Percentiles rank a stretch among this genome's conserved stretches.
Conservation (phyloP, 345 rosid species). For the Mallotus nudiflorus region DNA sequence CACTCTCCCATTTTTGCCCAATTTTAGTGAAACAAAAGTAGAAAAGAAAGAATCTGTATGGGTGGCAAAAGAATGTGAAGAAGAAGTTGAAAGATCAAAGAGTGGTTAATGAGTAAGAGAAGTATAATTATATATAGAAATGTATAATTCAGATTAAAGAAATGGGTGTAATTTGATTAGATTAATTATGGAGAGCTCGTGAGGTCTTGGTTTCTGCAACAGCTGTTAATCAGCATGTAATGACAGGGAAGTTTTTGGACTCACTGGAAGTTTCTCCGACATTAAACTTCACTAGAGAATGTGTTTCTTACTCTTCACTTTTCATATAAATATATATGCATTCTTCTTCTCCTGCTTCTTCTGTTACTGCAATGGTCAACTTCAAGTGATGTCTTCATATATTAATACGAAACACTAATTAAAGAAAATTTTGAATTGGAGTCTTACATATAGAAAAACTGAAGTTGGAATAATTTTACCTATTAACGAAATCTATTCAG, state of each 20-base stretch:
- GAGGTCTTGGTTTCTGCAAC: slow-evolving; percentile 53
- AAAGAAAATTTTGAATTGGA: no score
- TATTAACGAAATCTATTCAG: no score
- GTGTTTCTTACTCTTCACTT: slow-evolving; percentile 41
- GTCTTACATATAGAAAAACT: no score
- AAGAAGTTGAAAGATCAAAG: slow-evolving; percentile 38
- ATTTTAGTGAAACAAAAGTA: not conserved
- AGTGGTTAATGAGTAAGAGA: slow-evolving; percentile 26
- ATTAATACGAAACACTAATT: not conserved
- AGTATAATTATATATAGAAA: no score
- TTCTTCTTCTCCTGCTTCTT: slow-evolving; percentile 29
- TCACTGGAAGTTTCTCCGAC: slow-evolving; percentile 61
- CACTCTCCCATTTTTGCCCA: slow-evolving; percentile 33
- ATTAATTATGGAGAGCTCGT: slow-evolving; percentile 43
- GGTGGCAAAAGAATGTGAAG: slow-evolving; percentile 8
- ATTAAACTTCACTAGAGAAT: slow-evolving; percentile 62
- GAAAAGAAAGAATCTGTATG: not conserved
- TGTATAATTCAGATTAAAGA: slow-evolving; percentile 24
- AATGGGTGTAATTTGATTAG: slow-evolving; percentile 13
- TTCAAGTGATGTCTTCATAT: not conserved
- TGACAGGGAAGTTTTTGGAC: slow-evolving; percentile 50
- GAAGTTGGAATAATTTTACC: no score
- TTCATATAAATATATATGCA: slow-evolving; percentile 6
- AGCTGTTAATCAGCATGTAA: slow-evolving; percentile 46
- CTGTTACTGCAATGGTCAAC: slow-evolving; percentile 32